These are phyloP conservation scores for Calocybe gangraenosa DNA, from an alignment of 768 basidiomycete species.

Conservation along the genomic window DNA sequence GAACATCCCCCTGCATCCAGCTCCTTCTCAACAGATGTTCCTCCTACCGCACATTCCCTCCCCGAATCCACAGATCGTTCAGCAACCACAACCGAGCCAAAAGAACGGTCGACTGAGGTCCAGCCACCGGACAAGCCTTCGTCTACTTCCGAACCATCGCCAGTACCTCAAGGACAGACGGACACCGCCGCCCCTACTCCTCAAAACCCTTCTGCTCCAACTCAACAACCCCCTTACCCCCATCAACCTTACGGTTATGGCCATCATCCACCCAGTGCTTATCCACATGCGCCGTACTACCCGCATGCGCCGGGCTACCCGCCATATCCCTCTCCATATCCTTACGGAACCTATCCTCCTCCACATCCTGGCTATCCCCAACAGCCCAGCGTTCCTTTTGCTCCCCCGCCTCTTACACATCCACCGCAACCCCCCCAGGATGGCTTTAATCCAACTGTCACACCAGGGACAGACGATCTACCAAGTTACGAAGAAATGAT, in stretches of 20 bases:
- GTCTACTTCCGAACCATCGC: slow-evolving; percentile 16
- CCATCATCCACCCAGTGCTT: slow-evolving; percentile 43
- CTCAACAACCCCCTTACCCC: slow-evolving; percentile 35
- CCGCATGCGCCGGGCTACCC: slow-evolving; percentile 44
- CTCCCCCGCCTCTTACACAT: slow-evolving; percentile 26
- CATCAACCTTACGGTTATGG: slow-evolving; percentile 53
- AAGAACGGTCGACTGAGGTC: slow-evolving; percentile 16
- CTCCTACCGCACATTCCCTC: slow-evolving; percentile 18
- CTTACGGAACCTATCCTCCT: slow-evolving; percentile 18
- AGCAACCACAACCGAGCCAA: slow-evolving; percentile 12
- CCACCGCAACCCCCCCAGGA: slow-evolving; percentile 18
- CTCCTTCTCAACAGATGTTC: background rate
- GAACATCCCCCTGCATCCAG: slow-evolving; percentile 18
- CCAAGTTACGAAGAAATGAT: slow-evolving; percentile 94
- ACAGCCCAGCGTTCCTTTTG: slow-evolving; percentile 27
- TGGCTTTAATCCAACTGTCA: slow-evolving; percentile 18
- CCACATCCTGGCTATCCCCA: slow-evolving; percentile 23
- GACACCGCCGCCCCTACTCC: slow-evolving; percentile 11
- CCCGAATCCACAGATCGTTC: slow-evolving; percentile 15
- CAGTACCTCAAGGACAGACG: slow-evolving; percentile 18
- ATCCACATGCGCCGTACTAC: slow-evolving; percentile 70
- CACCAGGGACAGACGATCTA: slow-evolving; percentile 43
- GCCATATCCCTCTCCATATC: slow-evolving; percentile 24
- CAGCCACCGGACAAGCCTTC: slow-evolving; percentile 24
- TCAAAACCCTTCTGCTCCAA: slow-evolving; percentile 1